Base-by-base conservation (phyloP, 139 green algal species). In the Micractinium conductrix region DNA sequence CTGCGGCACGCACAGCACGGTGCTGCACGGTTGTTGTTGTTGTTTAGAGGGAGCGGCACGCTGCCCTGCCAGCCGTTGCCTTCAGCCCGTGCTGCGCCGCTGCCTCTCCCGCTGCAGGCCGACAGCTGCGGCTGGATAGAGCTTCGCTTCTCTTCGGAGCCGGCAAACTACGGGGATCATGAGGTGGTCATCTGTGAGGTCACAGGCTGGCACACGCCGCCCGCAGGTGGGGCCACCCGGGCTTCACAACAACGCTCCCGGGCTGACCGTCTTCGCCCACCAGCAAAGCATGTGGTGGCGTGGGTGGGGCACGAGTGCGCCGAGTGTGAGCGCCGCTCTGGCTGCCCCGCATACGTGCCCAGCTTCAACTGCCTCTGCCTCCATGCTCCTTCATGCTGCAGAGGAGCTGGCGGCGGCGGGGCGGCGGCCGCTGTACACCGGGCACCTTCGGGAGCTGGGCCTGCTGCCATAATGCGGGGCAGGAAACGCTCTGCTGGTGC, bases 121-220 rank as follows among this genome's bases (percentile, higher is more conserved):
- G 76, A 78, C n/a, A 42, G 35, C 30, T 75, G 45, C 12, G 87
- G 90, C 12, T 74, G 88, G 44, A 90, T 94, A 81, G 83, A 92
- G 85, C 78, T 94, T 58, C 58, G 85, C 44, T 83, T 88, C 8
- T 58, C 85, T n/a, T 84, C 86, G 0, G 87, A 92, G 21, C 81
- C 81, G 1, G 68, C 79, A 22, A 58, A 74, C 30, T 50, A 63
- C 4, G 70, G 91, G 0, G 90, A 94, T 50, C 91, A 94, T 71
- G 91, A 94, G 21, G 90, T 94, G 2, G 90, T 92, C 14, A 70
- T 94, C 17, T 93, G 88, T 43, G 81, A 87, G 14, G 90, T 94
- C 5, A 74, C 80, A 3, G 35, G 48, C 28, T 94, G 45, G 28
- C 71, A 91, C 78, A 82, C 74, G 0, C 58, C 82, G n/a, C n/a